A percentile compares a stretch with the other conserved stretches of the same genome.
phyloP scores from a whole-genome alignment of 805 yeast species.

The Monosporozyma servazzii region DNA sequence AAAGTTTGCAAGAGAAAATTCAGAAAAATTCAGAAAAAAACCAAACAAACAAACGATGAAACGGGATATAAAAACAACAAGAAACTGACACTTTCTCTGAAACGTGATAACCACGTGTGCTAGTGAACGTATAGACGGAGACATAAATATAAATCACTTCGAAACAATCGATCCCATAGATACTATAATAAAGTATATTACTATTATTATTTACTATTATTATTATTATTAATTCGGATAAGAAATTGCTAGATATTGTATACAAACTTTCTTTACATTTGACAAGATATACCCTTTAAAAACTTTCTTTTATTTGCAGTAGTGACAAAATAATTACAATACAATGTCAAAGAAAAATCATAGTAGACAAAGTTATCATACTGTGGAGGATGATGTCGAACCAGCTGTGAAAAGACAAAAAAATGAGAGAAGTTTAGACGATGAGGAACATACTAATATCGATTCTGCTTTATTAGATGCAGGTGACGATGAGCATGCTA shows the following conservation, averaged over 20 bases:
- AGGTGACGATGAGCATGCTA: not conserved
- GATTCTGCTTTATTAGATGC: conserved; percentile 24
- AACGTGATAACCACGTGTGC: not conserved
- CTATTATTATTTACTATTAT: too few relatives aligned
- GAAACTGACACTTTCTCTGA: not conserved
- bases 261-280: too few relatives aligned
- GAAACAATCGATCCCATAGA: too few relatives aligned
- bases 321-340: too few relatives aligned
- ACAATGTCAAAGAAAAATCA: not conserved
- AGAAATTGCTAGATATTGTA: too few relatives aligned
- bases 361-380: not conserved
- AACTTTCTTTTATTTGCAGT: too few relatives aligned
- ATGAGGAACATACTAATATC: conserved; percentile 21
- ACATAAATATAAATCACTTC: too few relatives aligned
- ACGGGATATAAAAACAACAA: not conserved
- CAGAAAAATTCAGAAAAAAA: not conserved
- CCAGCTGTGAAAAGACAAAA: conserved; percentile 5
- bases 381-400: not conserved
- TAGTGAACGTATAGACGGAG: too few relatives aligned
- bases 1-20: too few relatives aligned
- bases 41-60: not conserved
- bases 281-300: too few relatives aligned
- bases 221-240: too few relatives aligned
- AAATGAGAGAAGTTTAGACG: not conserved
- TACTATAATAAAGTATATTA: too few relatives aligned